Evolutionary conservation across 768 basidiomycete species (phyloP).

Genomic region (Ramaria rubella): DNA sequence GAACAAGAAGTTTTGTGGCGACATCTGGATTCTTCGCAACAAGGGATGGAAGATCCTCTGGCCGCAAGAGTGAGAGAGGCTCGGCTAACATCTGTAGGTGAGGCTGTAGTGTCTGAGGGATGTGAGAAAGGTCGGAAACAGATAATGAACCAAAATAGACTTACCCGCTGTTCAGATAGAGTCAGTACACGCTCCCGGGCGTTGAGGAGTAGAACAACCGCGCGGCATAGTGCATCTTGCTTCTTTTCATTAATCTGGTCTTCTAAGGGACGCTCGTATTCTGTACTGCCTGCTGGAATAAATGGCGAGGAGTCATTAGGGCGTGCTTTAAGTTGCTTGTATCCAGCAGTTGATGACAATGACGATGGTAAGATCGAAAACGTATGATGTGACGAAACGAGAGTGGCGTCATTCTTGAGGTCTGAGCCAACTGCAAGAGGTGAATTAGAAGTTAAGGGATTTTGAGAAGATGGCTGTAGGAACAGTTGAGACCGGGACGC

Average conservation of each 20-base stretch:
- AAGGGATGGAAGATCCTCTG: constrained; percentile 5
- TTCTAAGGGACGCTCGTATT: not conserved
- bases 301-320: not conserved
- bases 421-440: no score
- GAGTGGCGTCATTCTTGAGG: not conserved
- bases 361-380: not conserved
- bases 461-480: no score
- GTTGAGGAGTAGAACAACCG: constrained; percentile 60
- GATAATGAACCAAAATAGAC: constrained; percentile 19
- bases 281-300: not conserved
- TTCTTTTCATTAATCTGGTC: not conserved
- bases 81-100: constrained; percentile 13
- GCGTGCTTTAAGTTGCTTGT: not conserved
- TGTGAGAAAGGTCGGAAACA: not conserved
- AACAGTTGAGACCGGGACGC: no score
- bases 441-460: no score
- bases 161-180: constrained; percentile 68
- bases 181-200: constrained; percentile 68
- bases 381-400: not conserved
- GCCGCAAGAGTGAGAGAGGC: constrained; percentile 6
- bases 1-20: not conserved
- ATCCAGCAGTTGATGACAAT: not conserved
- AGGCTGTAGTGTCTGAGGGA: not conserved
- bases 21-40: constrained; percentile 9
- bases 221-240: constrained; percentile 24